phyloP scores from a whole-genome alignment of 495 filamentous ascomycete genomes.

The Cairneyella variabilis region DNA sequence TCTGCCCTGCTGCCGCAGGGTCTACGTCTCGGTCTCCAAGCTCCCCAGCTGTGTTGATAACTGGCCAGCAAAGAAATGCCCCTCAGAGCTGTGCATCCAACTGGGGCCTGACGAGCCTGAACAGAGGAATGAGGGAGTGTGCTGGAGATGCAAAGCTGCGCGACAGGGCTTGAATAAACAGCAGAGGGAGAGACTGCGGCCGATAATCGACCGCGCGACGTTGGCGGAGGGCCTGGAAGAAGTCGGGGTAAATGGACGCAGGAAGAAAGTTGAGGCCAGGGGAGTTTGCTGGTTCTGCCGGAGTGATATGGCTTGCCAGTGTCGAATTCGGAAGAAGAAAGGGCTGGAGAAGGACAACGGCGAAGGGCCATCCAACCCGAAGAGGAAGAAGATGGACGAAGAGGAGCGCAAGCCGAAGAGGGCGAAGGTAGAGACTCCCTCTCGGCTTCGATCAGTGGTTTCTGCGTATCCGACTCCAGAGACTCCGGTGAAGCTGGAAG shows the following conservation, averaged over 20 bases:
- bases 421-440: no score
- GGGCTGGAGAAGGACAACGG: no score
- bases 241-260: conserved; percentile 1
- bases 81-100: conserved; percentile 22
- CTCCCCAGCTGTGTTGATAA: conserved; percentile 17
- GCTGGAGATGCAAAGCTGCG: conserved; percentile 22
- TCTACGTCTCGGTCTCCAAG: conserved; percentile 15
- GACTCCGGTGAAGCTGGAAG: no score
- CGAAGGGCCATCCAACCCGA: no score
- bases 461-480: no score
- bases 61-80: conserved; percentile 23
- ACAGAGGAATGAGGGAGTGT: conserved; percentile 1
- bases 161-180: neutral
- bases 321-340: no score
- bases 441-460: no score
- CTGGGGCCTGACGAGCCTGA: neutral
- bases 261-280: conserved; percentile 5
- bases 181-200: conserved; percentile 13
- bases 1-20: conserved; percentile 19
- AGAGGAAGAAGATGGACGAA: no score
- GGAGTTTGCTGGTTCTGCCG: conserved; percentile 18
- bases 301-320: no score
- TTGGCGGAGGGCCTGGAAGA: conserved; percentile 15
- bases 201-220: conserved; percentile 17
- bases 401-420: no score